A percentile compares a stretch with the other conserved stretches of the same genome.
Evolutionary conservation across 2,329 filamentous ascomycete genomes (phyloP).

Genomic region (Pseudogymnoascus sp.): DNA sequence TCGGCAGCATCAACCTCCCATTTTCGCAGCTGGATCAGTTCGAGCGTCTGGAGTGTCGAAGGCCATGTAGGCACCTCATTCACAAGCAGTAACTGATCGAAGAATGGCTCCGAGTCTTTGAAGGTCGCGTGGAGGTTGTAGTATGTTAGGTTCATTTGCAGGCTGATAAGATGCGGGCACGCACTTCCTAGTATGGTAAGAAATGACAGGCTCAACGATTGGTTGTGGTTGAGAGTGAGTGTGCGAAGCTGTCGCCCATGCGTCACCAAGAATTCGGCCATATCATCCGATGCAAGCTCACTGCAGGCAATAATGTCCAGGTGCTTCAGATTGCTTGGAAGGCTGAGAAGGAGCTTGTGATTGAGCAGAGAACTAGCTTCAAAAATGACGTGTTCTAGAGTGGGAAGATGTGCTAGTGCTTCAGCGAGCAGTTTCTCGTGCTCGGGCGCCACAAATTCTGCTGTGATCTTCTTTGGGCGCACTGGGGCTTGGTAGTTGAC

Average conservation of each 20-base stretch:
- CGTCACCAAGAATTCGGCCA: conserved; percentile 57
- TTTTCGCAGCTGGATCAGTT: conserved; percentile 69
- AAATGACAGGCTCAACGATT: conserved; percentile 69
- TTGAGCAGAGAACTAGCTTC: conserved; percentile 68
- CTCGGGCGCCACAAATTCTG: conserved; percentile 29
- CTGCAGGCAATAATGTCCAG: conserved; percentile 75
- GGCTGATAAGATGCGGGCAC: conserved; percentile 62
- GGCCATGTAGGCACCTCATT: conserved; percentile 74
- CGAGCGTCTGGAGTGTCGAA: conserved; percentile 57
- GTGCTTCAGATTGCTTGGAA: conserved; percentile 59
- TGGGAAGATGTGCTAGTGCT: conserved; percentile 47
- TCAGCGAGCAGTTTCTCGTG: conserved; percentile 35
- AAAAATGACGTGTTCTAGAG: conserved; percentile 61
- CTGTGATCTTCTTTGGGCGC: conserved; percentile 18
- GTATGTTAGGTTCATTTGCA: conserved; percentile 74
- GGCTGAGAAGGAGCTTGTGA: conserved; percentile 54
- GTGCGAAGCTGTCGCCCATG: conserved; percentile 61
- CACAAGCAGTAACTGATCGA: conserved; percentile 57
- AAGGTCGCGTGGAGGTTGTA: conserved; percentile 61
- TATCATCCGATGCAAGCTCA: conserved; percentile 58
- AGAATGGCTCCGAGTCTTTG: conserved; percentile 67
- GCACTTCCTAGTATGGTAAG: conserved; percentile 55
- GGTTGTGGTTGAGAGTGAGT: conserved; percentile 70
- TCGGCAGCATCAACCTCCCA: conserved; percentile 64
- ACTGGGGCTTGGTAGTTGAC: conserved; percentile 56